Evolutionary conservation across 2,329 filamentous ascomycete species (phyloP), one percentile per base, ranked within the genome.

Genomic region (Penicillium polonicum): DNA sequence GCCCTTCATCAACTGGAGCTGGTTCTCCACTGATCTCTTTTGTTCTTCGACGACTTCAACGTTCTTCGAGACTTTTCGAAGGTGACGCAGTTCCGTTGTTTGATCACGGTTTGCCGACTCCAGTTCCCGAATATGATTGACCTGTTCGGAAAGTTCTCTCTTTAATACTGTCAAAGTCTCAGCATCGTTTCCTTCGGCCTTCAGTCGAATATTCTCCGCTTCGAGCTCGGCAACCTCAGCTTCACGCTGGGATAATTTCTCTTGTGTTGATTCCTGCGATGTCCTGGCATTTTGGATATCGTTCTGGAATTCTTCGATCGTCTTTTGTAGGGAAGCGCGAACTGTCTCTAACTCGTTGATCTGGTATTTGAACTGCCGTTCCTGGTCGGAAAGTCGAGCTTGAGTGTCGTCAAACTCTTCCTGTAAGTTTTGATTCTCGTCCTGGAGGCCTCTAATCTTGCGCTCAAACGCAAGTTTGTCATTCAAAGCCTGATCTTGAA

Each of bases 11-110:
- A 88, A 80, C 59, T 91, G 86, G 1, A 99, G 73, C 69, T 87
- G 91, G 33, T 87, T 86, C 72, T 94, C 88, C 23, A 99, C 78
- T 0, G 86, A 85, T 60, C 90, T 83, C 79, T 97, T 97, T 78
- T 99, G 92, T 73, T 99, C 94, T 71, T 99, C 92, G 0, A 97
- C 89, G 2, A 99, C 85, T 69, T 96, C 91, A 1, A 96, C 88
- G n/a, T 90, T 91, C 75, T 90, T 93, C 72, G 92, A 88, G 4
- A 88, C 78, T 64, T 92, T 89, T 15, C 92, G 88, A 38, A 95
- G 82, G 65, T 92, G 88, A 66, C 89, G 91, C 36, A 99, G 78
- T 71, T 99, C 93, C 0, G 82, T 76, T 15, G 85, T 80, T 69
- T 96, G 90, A 49, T 96, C 91, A 25, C 90, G 83, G 61, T 91